Percentiles rank a stretch among this genome's conserved stretches.
Conservation (phyloP, 1,284 basidiomycete species). For the Schizophyllum commune region DNA sequence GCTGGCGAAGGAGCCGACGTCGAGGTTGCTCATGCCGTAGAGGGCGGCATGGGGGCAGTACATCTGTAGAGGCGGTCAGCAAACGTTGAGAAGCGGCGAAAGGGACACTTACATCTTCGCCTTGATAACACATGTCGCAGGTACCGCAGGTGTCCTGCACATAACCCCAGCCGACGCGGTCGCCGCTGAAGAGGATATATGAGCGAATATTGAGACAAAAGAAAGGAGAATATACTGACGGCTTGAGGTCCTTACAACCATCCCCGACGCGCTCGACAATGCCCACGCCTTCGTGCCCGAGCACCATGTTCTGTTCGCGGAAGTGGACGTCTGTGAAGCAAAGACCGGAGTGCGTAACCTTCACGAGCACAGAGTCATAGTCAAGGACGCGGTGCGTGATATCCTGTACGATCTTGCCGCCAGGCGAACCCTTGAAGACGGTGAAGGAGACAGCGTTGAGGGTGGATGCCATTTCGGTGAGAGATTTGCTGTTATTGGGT, state of each 20-base stretch:
- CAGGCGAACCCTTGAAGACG: conserved; percentile 1
- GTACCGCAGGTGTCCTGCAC: conserved; percentile 8
- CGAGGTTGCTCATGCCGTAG: conserved; percentile 19
- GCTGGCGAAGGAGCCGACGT: conserved; percentile 26
- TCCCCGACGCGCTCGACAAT: conserved; percentile 38
- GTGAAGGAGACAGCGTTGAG: background rate
- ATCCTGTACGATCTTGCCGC: background rate
- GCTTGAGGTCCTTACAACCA: conserved; percentile 42
- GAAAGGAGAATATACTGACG: conserved; percentile 8
- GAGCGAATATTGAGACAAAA: background rate
- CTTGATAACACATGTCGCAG: conserved; percentile 7
- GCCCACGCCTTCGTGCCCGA: conserved; percentile 34
- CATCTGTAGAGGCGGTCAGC: conserved; percentile 9
- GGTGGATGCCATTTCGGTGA: too few species aligned
- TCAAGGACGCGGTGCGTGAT: background rate
- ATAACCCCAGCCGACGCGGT: conserved; percentile 9
- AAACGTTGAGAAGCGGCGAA: background rate
- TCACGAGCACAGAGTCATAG: background rate
- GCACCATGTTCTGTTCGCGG: background rate
- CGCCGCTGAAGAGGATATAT: conserved; percentile 9
- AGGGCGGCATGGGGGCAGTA: conserved; percentile 19
- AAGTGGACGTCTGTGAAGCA: conserved; percentile 2
- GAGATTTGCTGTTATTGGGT: too few species aligned
- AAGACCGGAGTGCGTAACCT: conserved; percentile 1
- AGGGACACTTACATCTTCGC: conserved; percentile 3